Base-by-base conservation (phyloP, 2,329 filamentous ascomycete species). In the Diplocarpon mali region DNA sequence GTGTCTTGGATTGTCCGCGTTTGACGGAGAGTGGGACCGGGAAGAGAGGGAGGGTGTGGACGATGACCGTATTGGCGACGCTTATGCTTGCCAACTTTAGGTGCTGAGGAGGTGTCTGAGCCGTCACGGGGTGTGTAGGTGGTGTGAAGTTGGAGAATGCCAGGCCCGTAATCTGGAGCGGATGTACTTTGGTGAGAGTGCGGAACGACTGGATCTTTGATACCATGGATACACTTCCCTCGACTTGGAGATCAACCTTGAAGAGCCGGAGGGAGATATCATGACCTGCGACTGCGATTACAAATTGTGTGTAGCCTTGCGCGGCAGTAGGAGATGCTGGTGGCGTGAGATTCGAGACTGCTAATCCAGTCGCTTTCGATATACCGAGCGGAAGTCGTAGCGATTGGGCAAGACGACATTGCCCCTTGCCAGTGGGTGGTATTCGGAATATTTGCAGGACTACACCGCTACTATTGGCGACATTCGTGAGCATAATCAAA, bases 211-310 rank as follows among this genome's bases (percentile, higher is more conserved):
- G 64, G 32, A 80, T 66, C 47, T 74, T 67, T 44, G 66, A 58
- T 35, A 80, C 63, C 30, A 80, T 61, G 34, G 72, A 69, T 38
- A 76, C 61, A 8, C 62, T 61, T 16, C 61, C 62, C 28, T 68
- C 62, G 14, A 64, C 60, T 47, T 69, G 69, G 60, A 86, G 84
- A 52, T 93, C 83, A 46, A 94, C 67, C 0, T 85, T 89, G 63
- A 81, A 83, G 24, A 95, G 67, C 5, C 76, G 77, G 52, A 95
- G 80, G 10, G 85, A 87, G 48, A 80, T 78, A 62, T 93, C 85
- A 55, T 84, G 83, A 8, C 82, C 83, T 2, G 85, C 84, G 12
- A 93, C 78, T 6, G 88, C 89, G 53, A 95, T 72, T 38, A 83
- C 75, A 52, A 87, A 83, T 64, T 95, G 87, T 38, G 80, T 76